Conservation (phyloP, 257 asterid species). For the Ophiorrhiza pumila region DNA sequence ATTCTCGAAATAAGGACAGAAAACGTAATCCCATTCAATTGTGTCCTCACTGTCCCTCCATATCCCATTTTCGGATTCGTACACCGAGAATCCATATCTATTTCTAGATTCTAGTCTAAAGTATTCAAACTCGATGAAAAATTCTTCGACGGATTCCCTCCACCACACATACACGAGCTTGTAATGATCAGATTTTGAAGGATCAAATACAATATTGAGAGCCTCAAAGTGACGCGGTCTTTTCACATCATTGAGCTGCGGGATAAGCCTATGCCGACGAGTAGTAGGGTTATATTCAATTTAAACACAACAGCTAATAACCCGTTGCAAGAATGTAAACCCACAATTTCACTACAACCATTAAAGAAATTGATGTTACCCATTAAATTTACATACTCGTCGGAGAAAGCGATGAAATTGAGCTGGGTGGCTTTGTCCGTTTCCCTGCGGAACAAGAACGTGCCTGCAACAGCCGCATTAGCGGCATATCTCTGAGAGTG, state of each 20-base stretch:
- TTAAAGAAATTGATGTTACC: too few relatives aligned
- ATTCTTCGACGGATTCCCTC: constrained; percentile 10
- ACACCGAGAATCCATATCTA: not conserved
- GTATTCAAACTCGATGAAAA: too few relatives aligned
- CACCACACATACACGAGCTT: constrained; percentile 10
- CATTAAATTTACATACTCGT: not conserved
- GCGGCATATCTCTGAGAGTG: not conserved
- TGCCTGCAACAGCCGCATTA: not conserved
- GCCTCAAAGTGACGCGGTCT: not conserved
- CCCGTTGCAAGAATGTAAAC: constrained; percentile 14
- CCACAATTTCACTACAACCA: not conserved
- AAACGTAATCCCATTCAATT: not conserved
- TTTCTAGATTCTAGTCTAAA: too few relatives aligned
- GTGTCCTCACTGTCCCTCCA: constrained; percentile 11
- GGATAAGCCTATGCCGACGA: constrained; percentile 6
- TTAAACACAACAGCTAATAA: constrained; percentile 5
- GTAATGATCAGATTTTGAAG: constrained; percentile 5
- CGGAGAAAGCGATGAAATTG: not conserved
- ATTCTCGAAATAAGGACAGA: not conserved
- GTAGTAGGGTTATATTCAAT: constrained; percentile 19
- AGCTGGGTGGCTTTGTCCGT: not conserved
- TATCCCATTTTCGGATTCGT: constrained; percentile 4
- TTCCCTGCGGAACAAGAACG: not conserved
- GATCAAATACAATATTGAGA: constrained; percentile 22
- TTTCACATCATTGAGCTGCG: not conserved